These are phyloP conservation scores for Aspergillus ellipticus DNA, from an alignment of 495 filamentous ascomycete genomes.

Conservation along the genomic window DNA sequence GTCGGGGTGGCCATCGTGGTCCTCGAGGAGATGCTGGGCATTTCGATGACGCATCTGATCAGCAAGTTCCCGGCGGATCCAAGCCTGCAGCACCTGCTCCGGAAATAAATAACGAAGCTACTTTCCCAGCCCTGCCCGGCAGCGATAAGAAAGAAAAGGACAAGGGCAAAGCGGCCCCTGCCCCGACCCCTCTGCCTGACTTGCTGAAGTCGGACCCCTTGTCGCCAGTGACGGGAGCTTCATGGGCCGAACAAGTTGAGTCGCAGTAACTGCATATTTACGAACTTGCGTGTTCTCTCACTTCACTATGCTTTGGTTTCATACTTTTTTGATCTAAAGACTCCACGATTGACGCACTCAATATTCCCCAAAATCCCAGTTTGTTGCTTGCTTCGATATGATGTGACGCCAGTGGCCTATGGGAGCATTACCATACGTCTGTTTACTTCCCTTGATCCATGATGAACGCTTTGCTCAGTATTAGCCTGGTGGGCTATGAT, in stretches of 20 bases:
- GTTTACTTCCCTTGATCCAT: not conserved
- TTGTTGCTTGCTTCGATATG: not conserved
- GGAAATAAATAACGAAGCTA: conserved; percentile 28
- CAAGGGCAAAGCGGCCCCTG: not conserved
- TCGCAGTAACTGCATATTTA: not conserved
- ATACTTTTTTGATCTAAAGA: not conserved
- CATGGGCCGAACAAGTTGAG: conserved; percentile 34
- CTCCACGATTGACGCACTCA: conserved; percentile 2
- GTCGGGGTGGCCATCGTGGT: conserved; percentile 33
- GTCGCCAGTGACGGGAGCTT: conserved; percentile 22
- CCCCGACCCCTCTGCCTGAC: conserved; percentile 1
- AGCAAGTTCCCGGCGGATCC: conserved; percentile 15
- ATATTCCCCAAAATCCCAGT: conserved; percentile 10
- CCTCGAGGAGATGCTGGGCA: conserved; percentile 18
- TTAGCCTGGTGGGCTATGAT: not conserved
- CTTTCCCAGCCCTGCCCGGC: conserved; percentile 44
- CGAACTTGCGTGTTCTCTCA: not conserved
- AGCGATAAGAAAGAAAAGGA: conserved; percentile 22
- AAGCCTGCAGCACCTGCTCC: conserved; percentile 19
- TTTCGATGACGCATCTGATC: conserved; percentile 14
- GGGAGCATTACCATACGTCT: not conserved
- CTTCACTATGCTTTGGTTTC: not conserved
- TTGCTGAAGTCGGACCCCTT: conserved; percentile 12
- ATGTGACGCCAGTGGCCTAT: not conserved
- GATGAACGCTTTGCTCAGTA: not conserved